phyloP scores from a whole-genome alignment of 2,329 filamentous ascomycete species.

The Atkinsonella texensis region DNA sequence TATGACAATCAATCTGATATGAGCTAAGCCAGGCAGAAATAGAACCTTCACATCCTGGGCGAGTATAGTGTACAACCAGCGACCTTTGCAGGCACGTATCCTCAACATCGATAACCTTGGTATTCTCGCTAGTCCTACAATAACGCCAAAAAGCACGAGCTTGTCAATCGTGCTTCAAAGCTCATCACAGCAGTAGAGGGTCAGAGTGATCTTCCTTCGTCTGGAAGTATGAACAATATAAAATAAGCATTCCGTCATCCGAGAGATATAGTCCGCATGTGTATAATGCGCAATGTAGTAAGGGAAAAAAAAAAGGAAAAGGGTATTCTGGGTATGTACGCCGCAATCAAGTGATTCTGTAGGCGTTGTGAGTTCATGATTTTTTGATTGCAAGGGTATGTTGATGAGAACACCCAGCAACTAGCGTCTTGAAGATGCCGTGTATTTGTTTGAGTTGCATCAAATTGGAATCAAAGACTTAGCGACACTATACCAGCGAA shows the following conservation, averaged over 20 bases:
- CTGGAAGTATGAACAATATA: slow-evolving; percentile 12
- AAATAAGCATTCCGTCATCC: slow-evolving; percentile 12
- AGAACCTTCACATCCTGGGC: slow-evolving; percentile 7
- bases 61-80: slow-evolving; percentile 11
- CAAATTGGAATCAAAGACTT: background rate
- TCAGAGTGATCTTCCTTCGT: slow-evolving; percentile 1
- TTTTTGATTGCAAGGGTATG: background rate
- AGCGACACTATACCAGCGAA: background rate
- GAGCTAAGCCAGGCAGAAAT: slow-evolving; percentile 2
- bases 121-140: slow-evolving; percentile 11
- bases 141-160: slow-evolving; percentile 8
- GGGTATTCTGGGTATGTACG: slow-evolving; percentile 7
- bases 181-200: slow-evolving; percentile 9
- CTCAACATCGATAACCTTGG: background rate
- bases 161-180: slow-evolving; percentile 6
- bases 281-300: background rate
- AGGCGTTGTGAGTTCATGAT: background rate
- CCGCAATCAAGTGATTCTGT: background rate
- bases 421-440: slow-evolving; percentile 8
- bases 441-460: background rate
- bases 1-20: slow-evolving; percentile 4
- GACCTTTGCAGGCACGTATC: slow-evolving; percentile 6
- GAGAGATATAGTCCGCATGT: slow-evolving; percentile 12
- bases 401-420: background rate
- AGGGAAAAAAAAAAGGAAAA: background rate